These are phyloP conservation scores for Hirschfeldia incana DNA, from an alignment of 345 rosid genomes.

Conservation along the genomic window DNA sequence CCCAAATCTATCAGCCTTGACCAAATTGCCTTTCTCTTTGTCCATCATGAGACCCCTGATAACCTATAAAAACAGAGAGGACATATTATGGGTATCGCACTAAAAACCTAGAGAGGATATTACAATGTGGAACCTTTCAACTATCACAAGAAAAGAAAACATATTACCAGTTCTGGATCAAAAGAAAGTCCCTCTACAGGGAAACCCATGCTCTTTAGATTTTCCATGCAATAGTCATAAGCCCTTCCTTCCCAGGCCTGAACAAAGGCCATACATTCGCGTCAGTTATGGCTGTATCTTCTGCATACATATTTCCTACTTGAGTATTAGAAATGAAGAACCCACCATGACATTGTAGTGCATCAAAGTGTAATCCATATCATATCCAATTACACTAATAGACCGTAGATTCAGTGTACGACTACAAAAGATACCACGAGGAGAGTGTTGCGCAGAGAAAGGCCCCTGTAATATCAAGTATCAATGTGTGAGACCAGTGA, in stretches of 20 bases:
- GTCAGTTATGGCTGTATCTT: neutral
- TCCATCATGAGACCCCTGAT: conserved; percentile 97
- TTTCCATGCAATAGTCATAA: conserved; percentile 93
- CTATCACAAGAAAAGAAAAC: conserved; percentile 24
- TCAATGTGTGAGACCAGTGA: conserved; percentile 16
- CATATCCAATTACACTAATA: conserved; percentile 94
- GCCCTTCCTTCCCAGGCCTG: conserved; percentile 99
- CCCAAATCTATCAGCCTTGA: conserved; percentile 95
- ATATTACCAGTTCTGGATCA: conserved; percentile 75
- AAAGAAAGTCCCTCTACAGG: conserved; percentile 90
- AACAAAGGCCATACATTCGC: conserved; percentile 3
- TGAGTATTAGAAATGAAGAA: neutral
- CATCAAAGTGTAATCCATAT: conserved; percentile 97
- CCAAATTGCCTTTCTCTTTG: conserved; percentile 91
- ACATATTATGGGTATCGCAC: neutral
- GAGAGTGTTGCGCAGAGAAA: conserved; percentile 67
- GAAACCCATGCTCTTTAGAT: conserved; percentile 76
- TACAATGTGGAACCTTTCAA: conserved; percentile 10
- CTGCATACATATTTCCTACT: neutral
- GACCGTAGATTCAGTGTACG: conserved; percentile 94
- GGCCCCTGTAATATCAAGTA: conserved; percentile 58
- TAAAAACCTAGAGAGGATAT: neutral
- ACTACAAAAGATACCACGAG: conserved; percentile 93
- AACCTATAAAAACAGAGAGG: conserved; percentile 45
- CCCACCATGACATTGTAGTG: conserved; percentile 90